A percentile compares a stretch with the other conserved stretches of the same genome.
phyloP scores from a whole-genome alignment of 1,139 yeast species.

The Trichomonascaceae sp. region DNA sequence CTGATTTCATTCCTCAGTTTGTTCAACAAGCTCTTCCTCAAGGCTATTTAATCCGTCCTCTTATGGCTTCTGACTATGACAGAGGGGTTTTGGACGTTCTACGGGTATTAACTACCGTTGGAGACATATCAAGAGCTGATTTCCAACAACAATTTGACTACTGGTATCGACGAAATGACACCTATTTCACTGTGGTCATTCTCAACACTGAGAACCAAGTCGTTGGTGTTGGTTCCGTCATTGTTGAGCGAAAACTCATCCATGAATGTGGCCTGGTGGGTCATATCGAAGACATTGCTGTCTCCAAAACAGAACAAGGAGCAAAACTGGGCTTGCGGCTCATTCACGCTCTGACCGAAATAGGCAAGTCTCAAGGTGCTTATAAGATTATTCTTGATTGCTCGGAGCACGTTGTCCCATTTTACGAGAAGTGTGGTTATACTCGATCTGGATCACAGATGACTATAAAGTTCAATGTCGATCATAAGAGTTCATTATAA shows the following conservation, averaged over 20 bases:
- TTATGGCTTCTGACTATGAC: slow-evolving; percentile 42
- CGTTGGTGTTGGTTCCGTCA: slow-evolving; percentile 39
- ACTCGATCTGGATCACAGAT: slow-evolving; percentile 59
- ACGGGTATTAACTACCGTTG: slow-evolving; percentile 53
- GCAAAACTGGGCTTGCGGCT: slow-evolving; percentile 66
- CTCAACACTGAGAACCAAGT: slow-evolving; percentile 31
- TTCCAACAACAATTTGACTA: slow-evolving; percentile 41
- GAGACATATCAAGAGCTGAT: slow-evolving; percentile 40
- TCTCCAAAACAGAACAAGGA: slow-evolving; percentile 71
- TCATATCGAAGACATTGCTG: slow-evolving; percentile 93
- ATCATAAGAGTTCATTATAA: slow-evolving; percentile 19
- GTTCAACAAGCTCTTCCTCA: slow-evolving; percentile 37
- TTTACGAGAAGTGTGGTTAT: slow-evolving; percentile 83
- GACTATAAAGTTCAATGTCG: slow-evolving; percentile 35
- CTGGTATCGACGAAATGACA: slow-evolving; percentile 42
- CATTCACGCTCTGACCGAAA: slow-evolving; percentile 53
- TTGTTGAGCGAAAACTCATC: slow-evolving; percentile 48
- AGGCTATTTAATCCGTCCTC: slow-evolving; percentile 49
- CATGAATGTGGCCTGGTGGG: slow-evolving; percentile 85
- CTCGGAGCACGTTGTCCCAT: slow-evolving; percentile 68
- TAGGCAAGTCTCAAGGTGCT: slow-evolving; percentile 61
- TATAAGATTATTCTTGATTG: slow-evolving; percentile 91
- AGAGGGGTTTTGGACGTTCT: slow-evolving; percentile 47
- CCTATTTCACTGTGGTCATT: slow-evolving; percentile 52
- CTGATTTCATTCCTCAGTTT: slow-evolving; percentile 25